Evolutionary conservation across 305 asterid genomes (phyloP), one percentile per base, ranked within the genome.

Genomic region (Stenogyne calaminthoides): DNA sequence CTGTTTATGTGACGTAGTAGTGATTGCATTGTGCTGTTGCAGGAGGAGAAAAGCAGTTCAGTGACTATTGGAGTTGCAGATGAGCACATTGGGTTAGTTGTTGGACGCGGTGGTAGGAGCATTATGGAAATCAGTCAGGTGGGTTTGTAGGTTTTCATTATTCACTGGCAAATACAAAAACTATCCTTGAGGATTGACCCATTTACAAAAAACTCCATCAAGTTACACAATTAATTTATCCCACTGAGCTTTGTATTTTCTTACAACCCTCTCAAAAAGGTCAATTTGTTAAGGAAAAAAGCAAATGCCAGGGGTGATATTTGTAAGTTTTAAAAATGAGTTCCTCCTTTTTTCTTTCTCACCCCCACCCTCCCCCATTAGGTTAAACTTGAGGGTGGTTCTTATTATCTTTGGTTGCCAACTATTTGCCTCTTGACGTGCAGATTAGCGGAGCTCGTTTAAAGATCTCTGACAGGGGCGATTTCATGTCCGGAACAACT

Each of bases 401-500:
- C 29, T 60, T 7, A 52, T 63, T 2, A 18, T 64, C 27, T 67
- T 58, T 15, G 40, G 37, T 60, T 67, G 67, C 78, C 58, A 18
- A 73, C 76, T 64, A 37, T 60, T 37, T 55, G 67, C 36, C 67
- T 74, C 51, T 79, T 27, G 29, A 34, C 56, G 29, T 84, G 86
- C 91, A 91, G 98, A 83, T 82, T 54, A 93, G 91, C 46, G 97
- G 96, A 72, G 96, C 98, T 67, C 82, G 87, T 74, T 71, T 93
- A 70, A 93, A 88, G 87, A 91, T 93, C 66, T 93, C 98, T 39
- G 95, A 89, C 63, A 83, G 95, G 81, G 98, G 98, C 22, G 98
- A 91, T 84, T 93, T 93, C 91, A 78, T 93, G 82, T 67, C 95
- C 9, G 97, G 93, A 79, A 92, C 98, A 76, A 84, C 89, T 32